These are phyloP conservation scores for Boletus pseudo-olivaceus DNA, from an alignment of 768 basidiomycete genomes.

Conservation along the genomic window DNA sequence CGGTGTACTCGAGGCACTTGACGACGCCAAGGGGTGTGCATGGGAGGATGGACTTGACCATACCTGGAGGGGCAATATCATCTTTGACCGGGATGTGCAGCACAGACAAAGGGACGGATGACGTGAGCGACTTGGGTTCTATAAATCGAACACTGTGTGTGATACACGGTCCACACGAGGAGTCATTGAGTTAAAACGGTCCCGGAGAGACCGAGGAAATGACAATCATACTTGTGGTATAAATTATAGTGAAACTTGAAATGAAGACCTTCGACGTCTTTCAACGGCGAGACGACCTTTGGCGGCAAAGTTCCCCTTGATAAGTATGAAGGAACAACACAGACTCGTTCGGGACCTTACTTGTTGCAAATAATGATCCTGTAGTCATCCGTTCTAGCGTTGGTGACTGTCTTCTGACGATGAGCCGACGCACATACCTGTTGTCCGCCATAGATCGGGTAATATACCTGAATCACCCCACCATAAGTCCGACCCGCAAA, in stretches of 20 bases:
- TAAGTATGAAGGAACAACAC: not conserved
- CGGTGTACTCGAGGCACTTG: conserved; percentile 86
- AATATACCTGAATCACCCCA: conserved; percentile 66
- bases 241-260: conserved; percentile 95
- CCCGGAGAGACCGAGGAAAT: not conserved
- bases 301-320: not conserved
- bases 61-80: conserved; percentile 74
- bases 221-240: conserved; percentile 77
- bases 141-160: conserved; percentile 86
- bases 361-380: conserved; percentile 98
- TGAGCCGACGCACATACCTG: conserved; percentile 51
- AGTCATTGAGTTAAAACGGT: not conserved
- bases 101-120: conserved; percentile 37
- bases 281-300: conserved; percentile 89
- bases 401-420: not conserved
- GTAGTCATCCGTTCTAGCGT: not conserved
- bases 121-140: conserved; percentile 65
- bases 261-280: conserved; percentile 97
- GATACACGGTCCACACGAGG: not conserved
- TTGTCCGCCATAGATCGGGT: conserved; percentile 88
- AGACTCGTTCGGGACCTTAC: conserved; percentile 34
- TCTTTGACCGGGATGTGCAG: conserved; percentile 34
- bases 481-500: not conserved
- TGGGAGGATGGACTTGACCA: conserved; percentile 94
- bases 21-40: conserved; percentile 97